Evolutionary conservation across 2,329 filamentous ascomycete genomes (phyloP).

Genomic region (Tolypocladium tundrense): DNA sequence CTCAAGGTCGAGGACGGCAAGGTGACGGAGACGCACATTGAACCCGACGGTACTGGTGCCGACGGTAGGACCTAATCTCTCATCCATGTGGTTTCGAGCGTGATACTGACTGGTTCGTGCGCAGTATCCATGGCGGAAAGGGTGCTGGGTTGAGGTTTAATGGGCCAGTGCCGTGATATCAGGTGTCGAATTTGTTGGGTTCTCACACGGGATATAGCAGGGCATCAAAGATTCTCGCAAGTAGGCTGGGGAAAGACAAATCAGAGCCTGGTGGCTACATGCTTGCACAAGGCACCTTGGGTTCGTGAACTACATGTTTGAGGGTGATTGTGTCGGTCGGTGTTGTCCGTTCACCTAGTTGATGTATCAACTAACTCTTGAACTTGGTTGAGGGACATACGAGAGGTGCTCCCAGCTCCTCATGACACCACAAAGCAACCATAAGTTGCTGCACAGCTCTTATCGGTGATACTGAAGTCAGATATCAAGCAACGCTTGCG

Average conservation of each 20-base stretch:
- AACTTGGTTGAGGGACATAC: too few relatives aligned
- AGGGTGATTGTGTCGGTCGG: background rate
- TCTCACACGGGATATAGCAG: background rate
- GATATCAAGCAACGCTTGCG: too few relatives aligned
- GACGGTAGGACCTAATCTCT: slow-evolving; percentile 41
- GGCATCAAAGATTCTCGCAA: background rate
- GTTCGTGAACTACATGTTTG: background rate
- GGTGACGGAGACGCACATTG: slow-evolving; percentile 70
- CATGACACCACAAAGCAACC: too few relatives aligned
- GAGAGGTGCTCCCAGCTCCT: too few relatives aligned
- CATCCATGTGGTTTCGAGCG: background rate
- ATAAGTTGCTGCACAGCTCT: too few relatives aligned
- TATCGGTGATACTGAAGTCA: too few relatives aligned
- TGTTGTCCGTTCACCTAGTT: background rate
- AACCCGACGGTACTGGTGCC: slow-evolving; percentile 80
- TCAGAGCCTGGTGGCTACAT: too few relatives aligned
- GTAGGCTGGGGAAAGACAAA: too few relatives aligned
- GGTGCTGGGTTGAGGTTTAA: slow-evolving; percentile 25
- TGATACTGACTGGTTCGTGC: background rate
- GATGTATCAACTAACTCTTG: too few relatives aligned
- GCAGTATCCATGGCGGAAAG: slow-evolving; percentile 42
- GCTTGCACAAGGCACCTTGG: too few relatives aligned
- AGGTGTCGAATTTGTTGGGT: background rate
- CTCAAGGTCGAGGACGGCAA: slow-evolving; percentile 76
- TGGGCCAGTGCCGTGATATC: background rate